phyloP scores from a whole-genome alignment of 2,329 filamentous ascomycete genomes.

The Anisogramma anomala region DNA sequence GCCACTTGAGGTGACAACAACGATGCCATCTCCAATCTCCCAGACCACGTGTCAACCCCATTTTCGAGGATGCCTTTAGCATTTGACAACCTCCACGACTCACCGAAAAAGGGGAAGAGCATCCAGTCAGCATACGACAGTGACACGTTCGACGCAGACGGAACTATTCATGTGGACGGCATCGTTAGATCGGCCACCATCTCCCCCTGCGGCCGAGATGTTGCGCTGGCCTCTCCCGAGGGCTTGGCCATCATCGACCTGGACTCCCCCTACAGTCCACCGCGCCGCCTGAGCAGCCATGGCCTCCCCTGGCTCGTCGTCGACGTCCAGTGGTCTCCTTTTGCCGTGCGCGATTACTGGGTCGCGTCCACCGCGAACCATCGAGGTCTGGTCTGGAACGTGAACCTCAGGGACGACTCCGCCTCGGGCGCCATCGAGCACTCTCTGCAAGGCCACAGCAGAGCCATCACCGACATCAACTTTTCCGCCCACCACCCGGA shows the following conservation, averaged over 20 bases:
- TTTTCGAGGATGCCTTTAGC: conserved; percentile 33
- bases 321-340: conserved; percentile 94
- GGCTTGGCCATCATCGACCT: conserved; percentile 86
- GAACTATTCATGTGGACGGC: conserved; percentile 72
- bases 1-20: neutral
- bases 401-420: conserved; percentile 67
- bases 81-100: conserved; percentile 33
- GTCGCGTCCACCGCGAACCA: conserved; percentile 91
- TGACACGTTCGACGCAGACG: conserved; percentile 75
- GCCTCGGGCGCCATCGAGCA: conserved; percentile 64
- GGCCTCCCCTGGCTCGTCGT: conserved; percentile 89
- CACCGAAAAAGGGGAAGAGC: conserved; percentile 43
- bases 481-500: conserved; percentile 91
- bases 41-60: neutral
- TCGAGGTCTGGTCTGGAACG: conserved; percentile 86
- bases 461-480: conserved; percentile 92
- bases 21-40: neutral
- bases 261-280: conserved; percentile 77
- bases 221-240: conserved; percentile 81
- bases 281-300: conserved; percentile 69
- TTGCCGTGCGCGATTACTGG: conserved; percentile 82
- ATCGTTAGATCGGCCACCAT: conserved; percentile 83
- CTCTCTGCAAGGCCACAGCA: conserved; percentile 68
- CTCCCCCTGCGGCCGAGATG: conserved; percentile 79
- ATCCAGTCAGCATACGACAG: conserved; percentile 68